phyloP scores from a whole-genome alignment of 2,329 filamentous ascomycete genomes.

The Trichoderma afroharzianum region DNA sequence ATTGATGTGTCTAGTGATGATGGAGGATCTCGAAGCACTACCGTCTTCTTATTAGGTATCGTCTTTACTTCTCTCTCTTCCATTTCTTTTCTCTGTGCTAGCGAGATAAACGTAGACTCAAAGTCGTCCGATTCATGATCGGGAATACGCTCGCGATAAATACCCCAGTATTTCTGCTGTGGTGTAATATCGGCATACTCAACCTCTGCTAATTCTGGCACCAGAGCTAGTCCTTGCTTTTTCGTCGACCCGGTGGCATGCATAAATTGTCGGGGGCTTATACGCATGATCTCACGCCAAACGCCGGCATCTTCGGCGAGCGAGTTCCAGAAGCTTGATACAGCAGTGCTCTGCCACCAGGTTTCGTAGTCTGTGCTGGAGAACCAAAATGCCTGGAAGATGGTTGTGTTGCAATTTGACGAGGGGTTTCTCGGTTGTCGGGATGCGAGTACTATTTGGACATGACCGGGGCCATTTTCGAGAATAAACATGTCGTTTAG shows the following conservation, averaged over 20 bases:
- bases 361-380: neutral
- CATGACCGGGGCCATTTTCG: neutral
- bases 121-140: neutral
- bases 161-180: neutral
- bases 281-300: neutral
- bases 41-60: neutral
- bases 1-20: neutral
- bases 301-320: neutral
- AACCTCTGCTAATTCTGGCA: neutral
- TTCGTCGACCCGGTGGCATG: neutral
- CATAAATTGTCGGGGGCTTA: neutral
- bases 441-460: neutral
- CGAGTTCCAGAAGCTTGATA: neutral
- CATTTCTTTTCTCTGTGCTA: neutral
- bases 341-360: neutral
- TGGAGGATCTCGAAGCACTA: neutral
- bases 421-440: neutral
- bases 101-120: neutral
- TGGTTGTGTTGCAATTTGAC: neutral
- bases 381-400: neutral
- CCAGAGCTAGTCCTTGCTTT: neutral
- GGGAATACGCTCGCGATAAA: neutral
- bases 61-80: neutral
- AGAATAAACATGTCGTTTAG: neutral
- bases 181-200: neutral